Evolutionary conservation across 495 filamentous ascomycete genomes (phyloP).

Genomic region (Aspergillus baeticus): DNA sequence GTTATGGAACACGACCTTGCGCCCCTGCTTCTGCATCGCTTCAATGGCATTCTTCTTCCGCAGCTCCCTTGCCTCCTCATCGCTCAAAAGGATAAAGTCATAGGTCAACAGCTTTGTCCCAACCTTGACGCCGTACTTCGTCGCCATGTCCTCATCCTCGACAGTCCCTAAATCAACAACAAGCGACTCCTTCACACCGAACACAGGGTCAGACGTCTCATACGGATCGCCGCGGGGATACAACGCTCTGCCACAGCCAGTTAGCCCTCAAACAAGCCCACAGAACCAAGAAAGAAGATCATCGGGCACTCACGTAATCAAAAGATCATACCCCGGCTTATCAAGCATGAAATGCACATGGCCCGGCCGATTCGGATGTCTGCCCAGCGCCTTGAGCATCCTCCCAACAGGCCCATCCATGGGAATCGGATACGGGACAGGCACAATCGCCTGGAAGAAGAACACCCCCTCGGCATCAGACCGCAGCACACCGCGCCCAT

Average conservation of each 20-base stretch:
- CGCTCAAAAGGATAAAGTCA: conserved; percentile 66
- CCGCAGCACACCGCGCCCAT: conserved; percentile 1
- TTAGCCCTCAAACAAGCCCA: background rate
- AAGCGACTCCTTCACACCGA: conserved; percentile 77
- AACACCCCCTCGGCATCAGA: conserved; percentile 36
- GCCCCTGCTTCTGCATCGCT: conserved; percentile 49
- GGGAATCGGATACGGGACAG: conserved; percentile 78
- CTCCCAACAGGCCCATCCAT: conserved; percentile 78
- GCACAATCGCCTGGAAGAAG: conserved; percentile 75
- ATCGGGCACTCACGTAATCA: conserved; percentile 70
- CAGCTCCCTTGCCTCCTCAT: conserved; percentile 61
- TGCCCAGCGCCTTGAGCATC: conserved; percentile 58
- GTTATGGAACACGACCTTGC: conserved; percentile 15
- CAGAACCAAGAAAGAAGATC: background rate
- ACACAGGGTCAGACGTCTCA: conserved; percentile 77
- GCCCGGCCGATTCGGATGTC: conserved; percentile 73
- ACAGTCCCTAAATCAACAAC: conserved; percentile 63
- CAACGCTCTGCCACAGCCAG: conserved; percentile 49
- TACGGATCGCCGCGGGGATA: conserved; percentile 75
- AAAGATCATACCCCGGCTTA: conserved; percentile 66
- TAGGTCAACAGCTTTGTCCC: conserved; percentile 47
- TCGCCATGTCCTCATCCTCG: conserved; percentile 53
- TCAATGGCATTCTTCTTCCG: conserved; percentile 62
- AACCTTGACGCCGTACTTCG: conserved; percentile 47
- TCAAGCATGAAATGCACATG: conserved; percentile 87